Evolutionary conservation across 2,329 filamentous ascomycete genomes (phyloP).

Genomic region (Penicillium sp.): DNA sequence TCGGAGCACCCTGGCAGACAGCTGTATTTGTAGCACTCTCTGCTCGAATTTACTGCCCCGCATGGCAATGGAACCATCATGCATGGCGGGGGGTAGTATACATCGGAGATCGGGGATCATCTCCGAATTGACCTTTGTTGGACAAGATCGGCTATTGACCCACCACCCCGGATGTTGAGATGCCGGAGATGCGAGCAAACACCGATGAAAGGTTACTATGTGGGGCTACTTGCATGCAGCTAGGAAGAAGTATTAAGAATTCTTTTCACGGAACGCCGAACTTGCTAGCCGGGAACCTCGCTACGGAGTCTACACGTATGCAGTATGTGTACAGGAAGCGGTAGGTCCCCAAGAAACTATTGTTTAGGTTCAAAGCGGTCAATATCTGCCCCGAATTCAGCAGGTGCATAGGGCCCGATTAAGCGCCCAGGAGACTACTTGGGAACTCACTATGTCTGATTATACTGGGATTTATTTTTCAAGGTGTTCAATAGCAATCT

Average conservation of each 20-base stretch:
- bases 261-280: neutral
- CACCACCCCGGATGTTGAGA: neutral
- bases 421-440: neutral
- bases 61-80: neutral
- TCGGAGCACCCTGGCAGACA: neutral
- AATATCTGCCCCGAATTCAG: too few relatives aligned
- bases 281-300: neutral
- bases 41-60: neutral
- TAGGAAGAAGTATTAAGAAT: neutral
- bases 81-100: neutral
- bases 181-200: neutral
- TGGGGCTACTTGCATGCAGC: neutral
- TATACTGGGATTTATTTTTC: too few relatives aligned
- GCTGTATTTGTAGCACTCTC: constrained; percentile 3
- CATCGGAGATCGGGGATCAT: constrained; percentile 3
- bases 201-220: neutral
- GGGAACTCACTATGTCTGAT: too few relatives aligned
- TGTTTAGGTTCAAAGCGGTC: neutral
- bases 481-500: too few relatives aligned
- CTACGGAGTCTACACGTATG: neutral
- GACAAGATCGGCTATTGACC: neutral
- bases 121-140: neutral
- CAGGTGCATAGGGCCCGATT: too few relatives aligned
- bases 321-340: neutral
- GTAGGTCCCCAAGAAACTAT: neutral